Conservation (phyloP, 495 filamentous ascomycete species). For the Lasiosphaeriaceae sp. region DNA sequence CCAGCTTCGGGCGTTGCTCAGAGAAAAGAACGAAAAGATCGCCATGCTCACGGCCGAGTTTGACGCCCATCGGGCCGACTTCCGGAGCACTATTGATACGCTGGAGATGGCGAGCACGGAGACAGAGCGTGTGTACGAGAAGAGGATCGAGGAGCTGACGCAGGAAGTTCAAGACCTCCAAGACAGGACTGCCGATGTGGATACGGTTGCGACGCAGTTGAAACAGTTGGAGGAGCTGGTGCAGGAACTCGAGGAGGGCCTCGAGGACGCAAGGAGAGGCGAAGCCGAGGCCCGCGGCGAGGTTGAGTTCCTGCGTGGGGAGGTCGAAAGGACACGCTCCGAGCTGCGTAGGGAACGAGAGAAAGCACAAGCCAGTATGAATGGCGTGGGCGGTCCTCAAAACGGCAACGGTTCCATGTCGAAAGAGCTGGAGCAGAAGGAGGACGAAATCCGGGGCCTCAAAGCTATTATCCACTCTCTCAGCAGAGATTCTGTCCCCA, state of each 20-base stretch:
- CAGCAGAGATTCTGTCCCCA: slow-evolving; percentile 64
- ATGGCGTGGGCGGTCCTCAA: slow-evolving; percentile 46
- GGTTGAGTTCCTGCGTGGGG: slow-evolving; percentile 92
- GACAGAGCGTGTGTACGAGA: slow-evolving; percentile 96
- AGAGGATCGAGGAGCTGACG: slow-evolving; percentile 83
- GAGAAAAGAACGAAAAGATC: slow-evolving; percentile 97
- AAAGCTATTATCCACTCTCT: slow-evolving; percentile 98
- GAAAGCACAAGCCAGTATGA: slow-evolving; percentile 65
- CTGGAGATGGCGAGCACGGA: slow-evolving; percentile 94
- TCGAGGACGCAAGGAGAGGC: slow-evolving; percentile 93
- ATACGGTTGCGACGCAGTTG: slow-evolving; percentile 82
- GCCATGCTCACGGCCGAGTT: slow-evolving; percentile 89
- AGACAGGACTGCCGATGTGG: slow-evolving; percentile 80
- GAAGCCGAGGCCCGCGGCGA: slow-evolving; percentile 95
- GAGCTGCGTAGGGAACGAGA: slow-evolving; percentile 89
- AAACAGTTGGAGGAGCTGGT: slow-evolving; percentile 96
- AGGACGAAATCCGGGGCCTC: slow-evolving; percentile 93
- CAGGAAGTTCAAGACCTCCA: slow-evolving; percentile 78
- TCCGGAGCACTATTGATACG: slow-evolving; percentile 93
- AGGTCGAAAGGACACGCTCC: slow-evolving; percentile 89
- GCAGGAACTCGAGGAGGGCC: slow-evolving; percentile 90
- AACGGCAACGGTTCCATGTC: slow-evolving; percentile 39
- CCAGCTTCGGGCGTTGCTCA: slow-evolving; percentile 73
- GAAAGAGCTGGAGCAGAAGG: slow-evolving; percentile 88
- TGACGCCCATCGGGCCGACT: slow-evolving; percentile 91